Evolutionary conservation across 1,284 basidiomycete genomes (phyloP).

Genomic region (Ceratobasidium sp.): DNA sequence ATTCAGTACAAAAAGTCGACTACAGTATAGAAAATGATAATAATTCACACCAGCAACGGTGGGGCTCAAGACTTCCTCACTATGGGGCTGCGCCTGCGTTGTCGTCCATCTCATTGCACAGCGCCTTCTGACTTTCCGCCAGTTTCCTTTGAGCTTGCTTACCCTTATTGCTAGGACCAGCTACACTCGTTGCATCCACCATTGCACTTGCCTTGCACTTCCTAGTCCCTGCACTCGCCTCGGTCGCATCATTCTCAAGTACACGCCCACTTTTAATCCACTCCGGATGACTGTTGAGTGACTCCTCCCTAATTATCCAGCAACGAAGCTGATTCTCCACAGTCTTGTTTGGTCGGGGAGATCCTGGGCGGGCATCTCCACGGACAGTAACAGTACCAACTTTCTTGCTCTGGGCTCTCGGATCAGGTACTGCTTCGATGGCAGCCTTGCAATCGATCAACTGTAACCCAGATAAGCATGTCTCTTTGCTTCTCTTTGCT

Average conservation of each 20-base stretch:
- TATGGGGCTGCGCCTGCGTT: too few relatives aligned
- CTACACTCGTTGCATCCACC: neutral
- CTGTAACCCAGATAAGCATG: neutral
- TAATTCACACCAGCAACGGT: too few relatives aligned
- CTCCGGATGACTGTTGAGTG: neutral
- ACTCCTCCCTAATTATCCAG: neutral
- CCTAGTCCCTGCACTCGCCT: too few relatives aligned
- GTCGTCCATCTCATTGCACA: neutral
- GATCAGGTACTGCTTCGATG: neutral
- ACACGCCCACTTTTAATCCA: neutral
- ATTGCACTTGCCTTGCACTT: neutral
- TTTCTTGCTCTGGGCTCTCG: neutral
- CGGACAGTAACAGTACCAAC: neutral
- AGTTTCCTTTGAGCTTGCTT: neutral
- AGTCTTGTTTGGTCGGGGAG: constrained; percentile 2
- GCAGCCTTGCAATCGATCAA: neutral
- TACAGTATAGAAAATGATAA: too few relatives aligned
- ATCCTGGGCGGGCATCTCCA: neutral
- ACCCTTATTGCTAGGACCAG: neutral
- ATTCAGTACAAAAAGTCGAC: too few relatives aligned
- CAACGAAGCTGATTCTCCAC: neutral
- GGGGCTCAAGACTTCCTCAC: too few relatives aligned
- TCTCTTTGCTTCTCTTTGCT: too few relatives aligned
- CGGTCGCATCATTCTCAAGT: neutral
- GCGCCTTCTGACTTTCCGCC: neutral